Base-by-base conservation (phyloP, 148 eudicot genomes). In the Drosera capensis region DNA sequence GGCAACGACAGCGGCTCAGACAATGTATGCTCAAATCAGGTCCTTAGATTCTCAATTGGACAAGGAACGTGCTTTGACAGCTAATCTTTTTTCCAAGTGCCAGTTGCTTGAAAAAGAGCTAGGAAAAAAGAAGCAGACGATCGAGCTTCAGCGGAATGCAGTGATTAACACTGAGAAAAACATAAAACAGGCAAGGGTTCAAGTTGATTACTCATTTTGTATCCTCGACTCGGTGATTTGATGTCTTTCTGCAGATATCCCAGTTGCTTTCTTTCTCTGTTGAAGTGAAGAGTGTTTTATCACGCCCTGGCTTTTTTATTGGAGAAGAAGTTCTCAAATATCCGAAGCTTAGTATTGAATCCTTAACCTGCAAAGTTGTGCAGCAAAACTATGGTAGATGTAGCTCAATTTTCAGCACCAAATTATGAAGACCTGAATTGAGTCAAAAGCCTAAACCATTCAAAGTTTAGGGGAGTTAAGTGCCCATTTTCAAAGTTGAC, bases 61-160 rank as follows among this genome's bases (percentile, higher is more conserved):
- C 36, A 67, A 57, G 50, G 83, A 81, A 45, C 63, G 50, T 56
- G 60, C 37, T 14, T 65, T 65, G 17, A 65, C 72, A 12, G 59
- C 55, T 12, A 73, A 77, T 36, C 47, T 68, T 43, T 48, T 53
- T 19, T 29, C 45, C 14, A 78, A 57, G 54, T 73, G 78, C 31
- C 65, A 42, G 49, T 67, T 60, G 52, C 51, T 81, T 50, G 77
- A 75, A 57, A 71, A 68, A 13, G 79, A 78, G 45, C 50, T 80
- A 7, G 43, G 21, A 11, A 59, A 53, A 24, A 75, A 62, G 53
- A 52, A 63, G 17, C 58, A 63, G 49, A 77, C 78, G 46, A 40
- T 60, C 6, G 62, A 66, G 51, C 40, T 45, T 59, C 80, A 74
- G 58, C 48, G 23, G 20, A 42, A 18, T 25, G 48, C 23, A 21